A percentile compares a stretch with the other conserved stretches of the same genome.
These are phyloP conservation scores for Herpotrichia juniperi DNA, from an alignment of 2,329 filamentous ascomycete genomes.

Conservation along the genomic window DNA sequence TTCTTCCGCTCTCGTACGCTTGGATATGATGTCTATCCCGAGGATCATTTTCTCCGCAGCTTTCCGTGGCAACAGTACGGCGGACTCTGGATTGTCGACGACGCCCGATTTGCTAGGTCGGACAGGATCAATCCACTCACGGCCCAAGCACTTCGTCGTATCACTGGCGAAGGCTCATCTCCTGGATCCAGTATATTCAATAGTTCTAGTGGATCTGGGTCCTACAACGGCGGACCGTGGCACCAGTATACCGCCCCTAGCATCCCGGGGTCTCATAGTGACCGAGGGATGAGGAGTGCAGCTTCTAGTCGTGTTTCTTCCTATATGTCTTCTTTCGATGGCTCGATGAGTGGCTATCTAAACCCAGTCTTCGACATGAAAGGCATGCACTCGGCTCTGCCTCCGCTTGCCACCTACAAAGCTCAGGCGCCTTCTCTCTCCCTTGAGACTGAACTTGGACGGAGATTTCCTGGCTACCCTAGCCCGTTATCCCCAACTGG, in stretches of 20 bases:
- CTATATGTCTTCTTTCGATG: constrained; percentile 20
- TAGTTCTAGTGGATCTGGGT: background rate
- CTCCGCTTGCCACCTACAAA: constrained; percentile 2
- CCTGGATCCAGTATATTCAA: constrained; percentile 4
- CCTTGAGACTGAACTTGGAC: constrained; percentile 32
- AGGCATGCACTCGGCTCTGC: constrained; percentile 12
- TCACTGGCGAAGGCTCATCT: constrained; percentile 34
- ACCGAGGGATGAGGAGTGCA: background rate
- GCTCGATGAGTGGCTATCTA: constrained; percentile 8
- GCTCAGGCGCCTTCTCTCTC: constrained; percentile 20
- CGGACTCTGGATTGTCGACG: constrained; percentile 44
- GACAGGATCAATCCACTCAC: constrained; percentile 27
- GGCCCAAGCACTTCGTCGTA: constrained; percentile 34
- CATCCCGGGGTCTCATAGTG: constrained; percentile 10
- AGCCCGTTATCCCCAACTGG: constrained; percentile 36
- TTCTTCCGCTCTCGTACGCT: constrained; percentile 45
- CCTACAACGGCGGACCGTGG: constrained; percentile 6
- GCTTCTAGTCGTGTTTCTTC: constrained; percentile 8
- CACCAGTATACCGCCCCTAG: constrained; percentile 15
- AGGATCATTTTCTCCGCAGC: constrained; percentile 43
- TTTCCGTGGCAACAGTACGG: constrained; percentile 48
- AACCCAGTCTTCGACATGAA: constrained; percentile 26
- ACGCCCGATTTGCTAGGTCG: constrained; percentile 44
- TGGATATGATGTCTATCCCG: constrained; percentile 47
- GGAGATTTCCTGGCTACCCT: constrained; percentile 41